A percentile compares a stretch with the other conserved stretches of the same genome.
These are phyloP conservation scores for Cyberlindnera nakhonratchasimensis DNA, from an alignment of 805 yeast species.

Conservation along the genomic window DNA sequence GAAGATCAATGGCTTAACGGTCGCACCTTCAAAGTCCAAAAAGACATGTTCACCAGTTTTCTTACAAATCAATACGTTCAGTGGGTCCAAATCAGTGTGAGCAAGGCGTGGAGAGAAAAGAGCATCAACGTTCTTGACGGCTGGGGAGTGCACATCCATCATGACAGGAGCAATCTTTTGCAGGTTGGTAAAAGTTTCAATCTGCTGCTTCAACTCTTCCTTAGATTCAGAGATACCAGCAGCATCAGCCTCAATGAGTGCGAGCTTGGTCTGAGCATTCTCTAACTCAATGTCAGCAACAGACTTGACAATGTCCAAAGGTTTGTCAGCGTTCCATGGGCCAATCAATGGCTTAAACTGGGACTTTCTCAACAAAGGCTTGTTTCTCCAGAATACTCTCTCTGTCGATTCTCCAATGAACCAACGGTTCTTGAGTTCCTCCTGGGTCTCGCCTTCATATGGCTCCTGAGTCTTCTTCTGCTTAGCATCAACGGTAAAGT, in stretches of 20 bases:
- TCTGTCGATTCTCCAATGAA: slow-evolving; percentile 88
- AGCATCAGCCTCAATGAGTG: slow-evolving; percentile 50
- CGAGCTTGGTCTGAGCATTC: slow-evolving; percentile 48
- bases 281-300: slow-evolving; percentile 68
- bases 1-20: slow-evolving; percentile 78
- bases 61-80: slow-evolving; percentile 63
- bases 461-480: slow-evolving; percentile 32
- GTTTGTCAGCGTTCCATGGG: slow-evolving; percentile 66
- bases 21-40: slow-evolving; percentile 79
- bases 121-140: slow-evolving; percentile 59
- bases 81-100: slow-evolving; percentile 86
- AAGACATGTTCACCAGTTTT: slow-evolving; percentile 46
- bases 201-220: slow-evolving; percentile 44
- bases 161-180: slow-evolving; percentile 52
- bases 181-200: slow-evolving; percentile 61
- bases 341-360: slow-evolving; percentile 56
- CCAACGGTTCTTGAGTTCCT: slow-evolving; percentile 63
- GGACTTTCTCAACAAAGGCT: slow-evolving; percentile 47
- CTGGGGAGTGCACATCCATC: slow-evolving; percentile 45
- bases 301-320: slow-evolving; percentile 59
- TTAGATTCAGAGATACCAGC: slow-evolving; percentile 43
- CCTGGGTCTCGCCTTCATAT: slow-evolving; percentile 61
- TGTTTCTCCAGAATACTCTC: slow-evolving; percentile 70
- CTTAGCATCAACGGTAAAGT: slow-evolving; percentile 66
- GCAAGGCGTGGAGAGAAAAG: slow-evolving; percentile 69